Base-by-base conservation (phyloP, 768 basidiomycete genomes). In the Tulasnella sp. region DNA sequence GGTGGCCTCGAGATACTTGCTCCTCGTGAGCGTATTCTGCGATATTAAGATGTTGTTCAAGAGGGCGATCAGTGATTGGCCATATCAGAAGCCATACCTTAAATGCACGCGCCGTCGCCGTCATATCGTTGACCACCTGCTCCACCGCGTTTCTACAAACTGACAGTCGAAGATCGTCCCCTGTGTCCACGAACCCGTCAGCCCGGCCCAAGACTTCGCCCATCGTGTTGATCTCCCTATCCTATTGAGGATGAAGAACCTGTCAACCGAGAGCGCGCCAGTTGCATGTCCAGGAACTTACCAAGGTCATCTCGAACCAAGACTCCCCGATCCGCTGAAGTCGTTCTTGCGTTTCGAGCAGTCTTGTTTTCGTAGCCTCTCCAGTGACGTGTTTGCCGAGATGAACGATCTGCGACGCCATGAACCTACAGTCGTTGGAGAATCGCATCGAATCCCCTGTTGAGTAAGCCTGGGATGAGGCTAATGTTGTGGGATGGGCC, bases 341-440 rank as follows among this genome's bases (percentile, higher is more conserved):
- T 49, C 75, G 71, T 9, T 73, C 74, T 51, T 69, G 73, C 58
- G 77, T 78, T 67, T 84, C 85, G 11, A 68, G 70, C 43, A 84
- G 68, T 60, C 74, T 78, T 45, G 76, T 80, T 64, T 73, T 74
- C 26, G 78, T 70, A 29, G 64, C 62, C 61, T 45, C 47, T 1
- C 64, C 60, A 7, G 60, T 68, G 8, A 56, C 60, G 29, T 54
- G 49, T 5, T 67, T 64, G 48, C 70, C 71, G 21, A 82, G 63
- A 27, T 73, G 73, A 59, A 73, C 74, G 0, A 85, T 68, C 64
- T 85, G 60, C 11, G 50, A 27, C 0, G 73, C 63, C 26, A 94
- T 76, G 68, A 85, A 88, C 21, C 78, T 65, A 64, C 84, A 89
- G 63, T 94, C 86, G 68, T 96, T 96, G 17, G 88, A 83, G 68